phyloP scores from a whole-genome alignment of 2,329 filamentous ascomycete species.

The Venturia oleaginea region DNA sequence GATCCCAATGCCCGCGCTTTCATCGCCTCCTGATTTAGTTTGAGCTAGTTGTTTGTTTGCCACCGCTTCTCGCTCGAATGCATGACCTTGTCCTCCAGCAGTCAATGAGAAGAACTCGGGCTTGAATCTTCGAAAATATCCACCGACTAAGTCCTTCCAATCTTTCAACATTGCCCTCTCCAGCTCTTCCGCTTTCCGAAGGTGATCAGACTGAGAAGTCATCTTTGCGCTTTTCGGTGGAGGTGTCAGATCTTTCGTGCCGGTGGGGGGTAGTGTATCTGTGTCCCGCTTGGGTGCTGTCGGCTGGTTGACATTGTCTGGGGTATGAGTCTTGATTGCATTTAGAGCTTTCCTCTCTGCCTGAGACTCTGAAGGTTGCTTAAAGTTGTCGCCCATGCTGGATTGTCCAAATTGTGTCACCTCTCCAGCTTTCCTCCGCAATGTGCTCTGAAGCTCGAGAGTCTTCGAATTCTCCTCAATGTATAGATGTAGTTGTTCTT shows the following conservation, averaged over 20 bases:
- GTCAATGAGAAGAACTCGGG: slow-evolving; percentile 63
- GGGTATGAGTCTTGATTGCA: slow-evolving; percentile 37
- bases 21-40: slow-evolving; percentile 20
- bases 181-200: slow-evolving; percentile 54
- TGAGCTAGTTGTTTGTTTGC: slow-evolving; percentile 21
- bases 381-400: slow-evolving; percentile 15
- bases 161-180: slow-evolving; percentile 62
- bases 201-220: slow-evolving; percentile 36
- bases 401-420: slow-evolving; percentile 12
- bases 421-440: slow-evolving; percentile 38
- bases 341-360: slow-evolving; percentile 29
- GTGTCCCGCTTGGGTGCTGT: slow-evolving; percentile 23
- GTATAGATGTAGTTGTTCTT: slow-evolving; percentile 77
- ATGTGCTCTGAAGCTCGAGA: slow-evolving; percentile 70
- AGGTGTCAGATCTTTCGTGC: slow-evolving; percentile 10
- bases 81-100: slow-evolving; percentile 27
- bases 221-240: slow-evolving; percentile 15
- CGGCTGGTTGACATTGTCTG: slow-evolving; percentile 19
- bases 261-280: slow-evolving; percentile 17
- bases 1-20: slow-evolving; percentile 46
- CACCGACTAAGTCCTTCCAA: slow-evolving; percentile 80
- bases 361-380: slow-evolving; percentile 18
- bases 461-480: slow-evolving; percentile 70
- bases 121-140: slow-evolving; percentile 87
- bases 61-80: slow-evolving; percentile 25